phyloP scores from a whole-genome alignment of 2,329 filamentous ascomycete genomes.

The Aspergillus transmontanensis region DNA sequence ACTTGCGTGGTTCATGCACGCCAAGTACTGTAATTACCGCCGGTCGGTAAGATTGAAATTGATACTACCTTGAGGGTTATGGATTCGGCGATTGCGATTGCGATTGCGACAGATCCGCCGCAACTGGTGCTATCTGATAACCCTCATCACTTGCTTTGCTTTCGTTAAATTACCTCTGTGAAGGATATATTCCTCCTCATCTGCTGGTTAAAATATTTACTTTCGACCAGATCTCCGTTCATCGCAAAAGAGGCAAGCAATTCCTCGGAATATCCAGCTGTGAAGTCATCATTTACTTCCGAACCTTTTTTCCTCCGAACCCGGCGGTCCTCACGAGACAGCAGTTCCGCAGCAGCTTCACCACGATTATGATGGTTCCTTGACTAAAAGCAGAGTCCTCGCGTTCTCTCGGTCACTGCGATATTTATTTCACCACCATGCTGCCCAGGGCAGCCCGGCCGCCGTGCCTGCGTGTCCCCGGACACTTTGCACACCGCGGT shows the following conservation, averaged over 20 bases:
- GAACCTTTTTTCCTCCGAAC: slow-evolving; percentile 36
- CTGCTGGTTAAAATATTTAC: background rate
- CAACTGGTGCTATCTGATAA: slow-evolving; percentile 2
- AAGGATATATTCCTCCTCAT: no score
- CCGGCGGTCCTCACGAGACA: slow-evolving; percentile 33
- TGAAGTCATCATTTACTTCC: slow-evolving; percentile 12
- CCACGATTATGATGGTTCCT: slow-evolving; percentile 26
- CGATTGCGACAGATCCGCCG: slow-evolving; percentile 26
- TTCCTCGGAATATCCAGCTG: background rate
- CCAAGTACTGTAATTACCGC: background rate
- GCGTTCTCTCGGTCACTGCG: slow-evolving; percentile 4
- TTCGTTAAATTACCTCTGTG: background rate
- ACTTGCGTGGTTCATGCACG: background rate
- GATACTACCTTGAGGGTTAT: background rate
- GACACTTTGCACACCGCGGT: slow-evolving; percentile 29
- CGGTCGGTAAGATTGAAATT: background rate
- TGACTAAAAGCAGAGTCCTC: slow-evolving; percentile 15
- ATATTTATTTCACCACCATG: slow-evolving; percentile 29
- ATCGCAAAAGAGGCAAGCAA: background rate
- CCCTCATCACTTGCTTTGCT: background rate
- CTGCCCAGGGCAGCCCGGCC: slow-evolving; percentile 41
- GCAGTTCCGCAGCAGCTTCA: slow-evolving; percentile 19
- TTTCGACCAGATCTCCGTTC: background rate
- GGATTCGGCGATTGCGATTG: slow-evolving; percentile 10
- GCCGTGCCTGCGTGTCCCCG: slow-evolving; percentile 35